These are phyloP conservation scores for Mycena filopes DNA, from an alignment of 768 basidiomycete genomes.

Conservation along the genomic window DNA sequence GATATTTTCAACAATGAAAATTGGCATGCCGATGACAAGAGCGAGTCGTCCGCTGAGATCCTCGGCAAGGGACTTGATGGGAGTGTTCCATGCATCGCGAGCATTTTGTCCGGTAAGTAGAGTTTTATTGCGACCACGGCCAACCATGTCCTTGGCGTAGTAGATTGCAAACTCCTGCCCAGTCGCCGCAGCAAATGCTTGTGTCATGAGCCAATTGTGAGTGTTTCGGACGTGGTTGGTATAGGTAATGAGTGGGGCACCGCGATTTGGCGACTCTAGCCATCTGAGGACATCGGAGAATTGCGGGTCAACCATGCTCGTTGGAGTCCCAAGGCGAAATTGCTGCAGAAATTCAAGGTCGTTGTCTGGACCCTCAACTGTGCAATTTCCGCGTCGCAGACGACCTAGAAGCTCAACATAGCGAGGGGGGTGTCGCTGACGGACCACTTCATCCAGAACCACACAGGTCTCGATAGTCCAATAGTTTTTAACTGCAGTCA, in stretches of 20 bases:
- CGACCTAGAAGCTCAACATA: slow-evolving; percentile 21
- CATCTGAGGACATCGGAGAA: slow-evolving; percentile 9
- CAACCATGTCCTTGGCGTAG: background rate
- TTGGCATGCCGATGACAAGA: slow-evolving; percentile 31
- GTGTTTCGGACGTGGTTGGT: slow-evolving; percentile 27
- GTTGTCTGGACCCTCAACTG: slow-evolving; percentile 9
- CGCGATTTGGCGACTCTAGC: slow-evolving; percentile 10
- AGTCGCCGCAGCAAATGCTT: slow-evolving; percentile 23
- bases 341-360: no score
- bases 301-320: background rate
- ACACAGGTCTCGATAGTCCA: slow-evolving; percentile 13
- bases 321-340: slow-evolving; percentile 6
- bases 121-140: background rate
- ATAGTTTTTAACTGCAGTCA: slow-evolving; percentile 22
- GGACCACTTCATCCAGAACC: no score
- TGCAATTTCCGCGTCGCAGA: slow-evolving; percentile 25
- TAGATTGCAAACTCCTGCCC: slow-evolving; percentile 18
- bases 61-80: slow-evolving; percentile 16
- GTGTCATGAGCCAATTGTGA: slow-evolving; percentile 25
- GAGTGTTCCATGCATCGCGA: slow-evolving; percentile 30
- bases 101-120: slow-evolving; percentile 15
- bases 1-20: slow-evolving; percentile 30
- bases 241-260: no score
- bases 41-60: slow-evolving; percentile 31
- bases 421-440: slow-evolving; percentile 20